These are phyloP conservation scores for Beauveria scarabaeidicola DNA, from an alignment of 2,329 filamentous ascomycete species.

Conservation along the genomic window DNA sequence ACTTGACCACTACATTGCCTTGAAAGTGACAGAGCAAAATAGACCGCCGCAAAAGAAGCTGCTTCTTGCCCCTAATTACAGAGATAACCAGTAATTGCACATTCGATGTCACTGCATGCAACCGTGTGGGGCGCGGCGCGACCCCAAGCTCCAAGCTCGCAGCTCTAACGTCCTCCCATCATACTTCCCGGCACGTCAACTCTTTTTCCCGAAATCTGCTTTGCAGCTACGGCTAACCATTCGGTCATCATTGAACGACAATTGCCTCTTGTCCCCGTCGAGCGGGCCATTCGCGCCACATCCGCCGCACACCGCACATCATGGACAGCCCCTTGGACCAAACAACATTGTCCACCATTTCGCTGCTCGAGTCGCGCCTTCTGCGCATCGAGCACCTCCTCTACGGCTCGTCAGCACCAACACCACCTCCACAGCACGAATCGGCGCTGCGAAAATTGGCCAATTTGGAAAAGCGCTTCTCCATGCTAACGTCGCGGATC, in stretches of 20 bases:
- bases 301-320: not conserved
- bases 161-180: not conserved
- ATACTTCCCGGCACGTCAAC: not conserved
- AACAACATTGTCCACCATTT: conserved; percentile 46
- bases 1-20: too few relatives aligned
- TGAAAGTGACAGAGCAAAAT: too few relatives aligned
- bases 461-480: conserved; percentile 47
- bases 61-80: too few relatives aligned
- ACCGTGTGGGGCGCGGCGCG: not conserved
- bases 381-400: conserved; percentile 51
- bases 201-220: not conserved
- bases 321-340: conserved; percentile 37
- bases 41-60: too few relatives aligned
- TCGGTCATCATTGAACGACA: not conserved
- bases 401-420: conserved; percentile 34
- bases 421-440: conserved; percentile 25
- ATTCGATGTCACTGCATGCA: not conserved
- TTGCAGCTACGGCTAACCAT: too few relatives aligned
- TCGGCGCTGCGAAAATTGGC: conserved; percentile 37
- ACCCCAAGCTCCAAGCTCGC: not conserved
- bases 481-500: conserved; percentile 38
- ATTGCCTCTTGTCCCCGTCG: not conserved
- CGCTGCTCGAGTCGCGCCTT: conserved; percentile 50
- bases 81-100: too few relatives aligned
- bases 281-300: not conserved